Base-by-base conservation (phyloP, 768 basidiomycete genomes). In the Tephrocybe sp. region DNA sequence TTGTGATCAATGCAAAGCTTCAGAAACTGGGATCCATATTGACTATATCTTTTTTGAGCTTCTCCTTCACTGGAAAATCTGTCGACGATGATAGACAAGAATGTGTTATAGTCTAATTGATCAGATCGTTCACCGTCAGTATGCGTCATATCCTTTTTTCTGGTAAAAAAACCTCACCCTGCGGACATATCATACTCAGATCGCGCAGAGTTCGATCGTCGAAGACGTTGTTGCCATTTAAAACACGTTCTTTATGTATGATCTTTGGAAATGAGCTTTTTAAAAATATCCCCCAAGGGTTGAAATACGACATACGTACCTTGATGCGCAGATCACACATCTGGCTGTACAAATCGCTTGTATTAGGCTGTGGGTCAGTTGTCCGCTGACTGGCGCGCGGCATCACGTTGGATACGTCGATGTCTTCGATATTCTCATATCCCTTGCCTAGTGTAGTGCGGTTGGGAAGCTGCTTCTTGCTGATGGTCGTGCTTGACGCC, bases 21-120 rank as follows among this genome's bases (percentile, higher is more conserved):
- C 35, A 78, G 64, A 48, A 78, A 74, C 20, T 55, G 54, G n/a
- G 62, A 57, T 13, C 74, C 75, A 50, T 69, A 71, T 16, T 60
- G 55, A 3, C 55, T 54, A 49, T 61, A 75, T 51, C 66, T 65
- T 0, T 75, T 66, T 39, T 68, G 58, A 11, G 74, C 77, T 51
- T 77, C 68, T 62, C 80, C 74, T 19, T 71, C 64, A 12, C 7
- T 77, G 68, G 13, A 78, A 70, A 42, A 47, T 20, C 64, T 67
- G 11, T 64, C 65, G 32, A 56, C 61, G 36, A 92, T 69, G 43
- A 57, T 57, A 16, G 60, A 49, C 36, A 63, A 66, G 56, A 76
- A 74, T 8, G 66, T 53, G 16, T 65, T 53, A 44, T 69, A 72
- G 54, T 76, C 76, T 72, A 42, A 14, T 20, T 14, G 32, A 7